phyloP scores from a whole-genome alignment of 345 rosid species.

The Erucastrum elatum region DNA sequence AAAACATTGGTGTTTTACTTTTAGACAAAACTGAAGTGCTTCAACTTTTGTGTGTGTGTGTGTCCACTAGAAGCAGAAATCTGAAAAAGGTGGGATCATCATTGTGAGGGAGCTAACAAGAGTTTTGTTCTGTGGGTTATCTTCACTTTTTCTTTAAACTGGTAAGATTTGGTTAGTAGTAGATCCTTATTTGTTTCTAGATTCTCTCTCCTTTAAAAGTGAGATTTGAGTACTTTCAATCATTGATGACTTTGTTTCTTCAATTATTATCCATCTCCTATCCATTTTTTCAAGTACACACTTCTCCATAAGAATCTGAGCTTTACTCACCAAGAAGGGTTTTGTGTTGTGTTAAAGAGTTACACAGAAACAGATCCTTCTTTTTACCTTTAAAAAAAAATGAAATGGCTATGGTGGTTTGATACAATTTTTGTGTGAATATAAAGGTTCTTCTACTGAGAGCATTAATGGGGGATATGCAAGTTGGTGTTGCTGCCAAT shows the following conservation, averaged over 20 bases:
- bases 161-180: slow-evolving; percentile 15
- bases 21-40: not conserved
- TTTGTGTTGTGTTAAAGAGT: not conserved
- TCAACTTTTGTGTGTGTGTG: slow-evolving; percentile 24
- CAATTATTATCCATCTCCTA: slow-evolving; percentile 17
- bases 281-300: slow-evolving; percentile 17
- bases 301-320: slow-evolving; percentile 44
- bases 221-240: slow-evolving; percentile 13
- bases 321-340: slow-evolving; percentile 36
- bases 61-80: slow-evolving; percentile 34
- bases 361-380: slow-evolving; percentile 35
- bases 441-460: slow-evolving; percentile 30
- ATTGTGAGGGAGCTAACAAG: slow-evolving; percentile 29
- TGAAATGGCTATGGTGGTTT: slow-evolving; percentile 28
- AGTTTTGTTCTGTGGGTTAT: slow-evolving; percentile 27
- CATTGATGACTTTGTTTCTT: slow-evolving; percentile 27
- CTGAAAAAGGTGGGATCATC: slow-evolving; percentile 40
- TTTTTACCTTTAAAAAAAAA: slow-evolving; percentile 15
- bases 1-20: slow-evolving; percentile 9
- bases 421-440: slow-evolving; percentile 11
- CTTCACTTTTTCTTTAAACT: slow-evolving; percentile 30
- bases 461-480: slow-evolving; percentile 63
- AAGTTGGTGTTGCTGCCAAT: slow-evolving; percentile 46
- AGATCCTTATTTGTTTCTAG: slow-evolving; percentile 3
- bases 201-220: slow-evolving; percentile 16